phyloP scores from a whole-genome alignment of 139 green algal genomes.

The Coccomyxa sp. region DNA sequence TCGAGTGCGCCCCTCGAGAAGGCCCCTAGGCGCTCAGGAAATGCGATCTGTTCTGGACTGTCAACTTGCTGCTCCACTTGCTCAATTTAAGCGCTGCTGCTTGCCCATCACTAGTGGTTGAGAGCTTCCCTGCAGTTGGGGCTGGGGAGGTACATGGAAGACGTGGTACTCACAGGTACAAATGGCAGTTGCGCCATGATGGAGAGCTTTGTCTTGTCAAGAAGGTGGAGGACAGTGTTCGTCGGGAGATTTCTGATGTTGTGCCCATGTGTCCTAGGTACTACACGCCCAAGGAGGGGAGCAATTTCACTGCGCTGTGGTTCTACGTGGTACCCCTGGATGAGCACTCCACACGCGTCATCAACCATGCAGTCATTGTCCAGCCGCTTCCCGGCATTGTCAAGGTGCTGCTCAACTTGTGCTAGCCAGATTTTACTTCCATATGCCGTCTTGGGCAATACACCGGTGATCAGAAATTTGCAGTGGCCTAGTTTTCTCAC shows the following conservation, averaged over 20 bases:
- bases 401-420: background rate
- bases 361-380: slow-evolving; percentile 17
- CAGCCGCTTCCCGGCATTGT: slow-evolving; percentile 11
- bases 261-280: background rate
- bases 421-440: background rate
- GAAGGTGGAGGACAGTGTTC: no score
- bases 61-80: background rate
- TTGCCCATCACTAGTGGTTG: background rate
- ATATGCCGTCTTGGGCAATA: background rate
- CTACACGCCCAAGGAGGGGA: slow-evolving; percentile 10
- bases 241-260: no score
- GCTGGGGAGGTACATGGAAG: background rate
- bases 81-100: background rate
- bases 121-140: background rate
- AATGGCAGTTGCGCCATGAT: background rate
- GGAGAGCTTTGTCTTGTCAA: background rate
- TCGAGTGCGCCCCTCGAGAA: slow-evolving; percentile 8
- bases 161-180: no score
- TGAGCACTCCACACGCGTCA: slow-evolving; percentile 12
- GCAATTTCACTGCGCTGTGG: slow-evolving; percentile 9
- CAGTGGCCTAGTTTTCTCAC: no score
- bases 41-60: background rate
- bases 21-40: background rate
- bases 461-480: no score
- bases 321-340: slow-evolving; percentile 20